Conservation (phyloP, 495 filamentous ascomycete species). For the Echria macrotheca region DNA sequence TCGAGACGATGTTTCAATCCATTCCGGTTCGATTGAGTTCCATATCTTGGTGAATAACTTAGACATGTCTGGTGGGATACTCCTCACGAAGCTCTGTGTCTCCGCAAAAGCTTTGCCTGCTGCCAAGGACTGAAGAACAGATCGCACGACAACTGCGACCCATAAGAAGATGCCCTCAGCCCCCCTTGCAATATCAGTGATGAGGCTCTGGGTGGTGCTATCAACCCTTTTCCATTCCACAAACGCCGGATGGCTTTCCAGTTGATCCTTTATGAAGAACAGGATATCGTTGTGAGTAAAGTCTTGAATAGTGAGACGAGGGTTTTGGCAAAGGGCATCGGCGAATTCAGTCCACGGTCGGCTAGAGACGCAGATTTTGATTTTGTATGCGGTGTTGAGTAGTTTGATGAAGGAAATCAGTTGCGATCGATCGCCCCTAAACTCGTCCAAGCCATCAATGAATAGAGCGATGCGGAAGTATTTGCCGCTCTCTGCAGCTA, state of each 20-base stretch:
- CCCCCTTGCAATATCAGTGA: neutral
- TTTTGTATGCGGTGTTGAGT: neutral
- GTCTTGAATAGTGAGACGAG: slow-evolving; percentile 6
- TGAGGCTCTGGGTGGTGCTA: neutral
- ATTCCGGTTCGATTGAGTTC: neutral
- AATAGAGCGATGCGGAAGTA: slow-evolving; percentile 5
- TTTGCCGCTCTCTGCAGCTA: neutral
- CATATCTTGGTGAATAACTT: neutral
- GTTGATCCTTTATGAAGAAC: neutral
- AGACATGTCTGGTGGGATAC: neutral
- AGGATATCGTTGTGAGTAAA: slow-evolving; percentile 9
- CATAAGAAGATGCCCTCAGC: neutral
- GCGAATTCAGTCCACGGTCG: slow-evolving; percentile 16
- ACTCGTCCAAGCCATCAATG: slow-evolving; percentile 16
- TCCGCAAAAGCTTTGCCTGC: neutral
- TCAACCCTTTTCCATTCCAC: neutral
- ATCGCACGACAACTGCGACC: neutral
- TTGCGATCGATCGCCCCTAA: neutral
- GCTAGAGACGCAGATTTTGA: slow-evolving; percentile 15
- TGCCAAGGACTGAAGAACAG: neutral
- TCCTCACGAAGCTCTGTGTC: neutral
- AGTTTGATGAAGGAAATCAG: neutral
- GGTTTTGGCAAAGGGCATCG: slow-evolving; percentile 6
- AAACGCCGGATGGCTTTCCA: neutral
- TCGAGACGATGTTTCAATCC: neutral